These are phyloP conservation scores for Stemphylium beticola DNA, from an alignment of 2,329 filamentous ascomycete genomes.

Conservation along the genomic window DNA sequence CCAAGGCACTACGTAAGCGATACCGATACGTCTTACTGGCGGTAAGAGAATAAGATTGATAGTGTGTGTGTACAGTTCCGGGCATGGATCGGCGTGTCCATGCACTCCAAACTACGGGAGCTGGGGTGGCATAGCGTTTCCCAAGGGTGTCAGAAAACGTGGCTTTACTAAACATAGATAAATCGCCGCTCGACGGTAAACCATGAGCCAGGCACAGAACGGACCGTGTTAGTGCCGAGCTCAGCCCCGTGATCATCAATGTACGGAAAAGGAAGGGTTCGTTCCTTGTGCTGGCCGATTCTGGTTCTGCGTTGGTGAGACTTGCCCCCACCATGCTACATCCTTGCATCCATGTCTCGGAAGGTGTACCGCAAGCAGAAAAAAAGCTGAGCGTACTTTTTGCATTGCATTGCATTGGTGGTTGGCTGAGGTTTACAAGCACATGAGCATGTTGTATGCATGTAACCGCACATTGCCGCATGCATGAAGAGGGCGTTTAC, in stretches of 20 bases:
- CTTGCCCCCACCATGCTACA: not conserved
- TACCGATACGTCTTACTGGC: not conserved
- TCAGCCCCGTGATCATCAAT: not conserved
- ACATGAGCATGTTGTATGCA: conserved; percentile 7
- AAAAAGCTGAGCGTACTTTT: not conserved
- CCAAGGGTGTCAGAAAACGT: not conserved
- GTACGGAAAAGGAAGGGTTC: not conserved
- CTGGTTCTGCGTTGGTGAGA: not conserved
- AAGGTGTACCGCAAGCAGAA: not conserved
- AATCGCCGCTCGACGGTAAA: conserved; percentile 5
- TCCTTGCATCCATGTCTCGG: not conserved
- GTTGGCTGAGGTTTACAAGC: not conserved
- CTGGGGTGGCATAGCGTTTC: not conserved
- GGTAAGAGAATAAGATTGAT: not conserved
- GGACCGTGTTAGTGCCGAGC: not conserved
- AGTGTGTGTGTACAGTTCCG: not conserved
- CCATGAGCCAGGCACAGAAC: conserved; percentile 1
- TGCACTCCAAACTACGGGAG: not conserved
- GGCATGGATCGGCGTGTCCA: conserved; percentile 1
- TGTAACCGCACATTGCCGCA: not conserved
- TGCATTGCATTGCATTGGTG: not conserved
- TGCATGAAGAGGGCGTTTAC: conserved; percentile 3
- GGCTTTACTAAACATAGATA: conserved; percentile 12
- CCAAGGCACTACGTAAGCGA: not conserved
- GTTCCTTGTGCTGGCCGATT: not conserved